These are phyloP conservation scores for Aspergillus steynii DNA, from an alignment of 495 filamentous ascomycete genomes.

Conservation along the genomic window DNA sequence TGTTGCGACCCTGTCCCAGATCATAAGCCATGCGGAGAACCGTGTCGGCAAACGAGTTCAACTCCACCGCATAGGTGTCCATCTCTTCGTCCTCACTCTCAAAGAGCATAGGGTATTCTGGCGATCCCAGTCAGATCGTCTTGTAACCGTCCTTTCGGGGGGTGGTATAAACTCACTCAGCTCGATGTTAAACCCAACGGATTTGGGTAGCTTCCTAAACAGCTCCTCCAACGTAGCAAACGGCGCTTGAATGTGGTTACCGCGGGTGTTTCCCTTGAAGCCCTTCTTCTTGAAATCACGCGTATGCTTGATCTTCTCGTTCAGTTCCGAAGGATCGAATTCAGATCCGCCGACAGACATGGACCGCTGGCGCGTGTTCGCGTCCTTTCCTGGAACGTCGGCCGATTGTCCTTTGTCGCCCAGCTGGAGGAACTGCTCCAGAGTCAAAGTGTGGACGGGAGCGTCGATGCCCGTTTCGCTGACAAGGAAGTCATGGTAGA, in stretches of 20 bases:
- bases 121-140: conserved; percentile 32
- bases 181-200: conserved; percentile 95
- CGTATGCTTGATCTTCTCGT: conserved; percentile 96
- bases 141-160: conserved; percentile 26
- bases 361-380: conserved; percentile 45
- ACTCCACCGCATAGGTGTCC: conserved; percentile 95
- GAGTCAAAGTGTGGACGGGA: conserved; percentile 89
- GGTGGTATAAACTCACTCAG: conserved; percentile 60
- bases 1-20: conserved; percentile 68
- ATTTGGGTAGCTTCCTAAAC: conserved; percentile 77
- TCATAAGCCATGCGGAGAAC: conserved; percentile 87
- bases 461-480: conserved; percentile 98
- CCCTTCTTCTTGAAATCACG: conserved; percentile 90
- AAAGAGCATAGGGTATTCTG: conserved; percentile 93
- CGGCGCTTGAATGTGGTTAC: conserved; percentile 88
- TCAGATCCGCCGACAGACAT: conserved; percentile 59
- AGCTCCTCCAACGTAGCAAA: conserved; percentile 95
- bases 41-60: conserved; percentile 96
- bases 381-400: conserved; percentile 10
- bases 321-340: conserved; percentile 59
- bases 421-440: conserved; percentile 90
- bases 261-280: conserved; percentile 93
- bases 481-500: conserved; percentile 98
- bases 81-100: conserved; percentile 94
- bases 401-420: conserved; percentile 51